A percentile compares a stretch with the other conserved stretches of the same genome.
Conservation (phyloP, 345 rosid genomes). For the Combretum micranthum region DNA sequence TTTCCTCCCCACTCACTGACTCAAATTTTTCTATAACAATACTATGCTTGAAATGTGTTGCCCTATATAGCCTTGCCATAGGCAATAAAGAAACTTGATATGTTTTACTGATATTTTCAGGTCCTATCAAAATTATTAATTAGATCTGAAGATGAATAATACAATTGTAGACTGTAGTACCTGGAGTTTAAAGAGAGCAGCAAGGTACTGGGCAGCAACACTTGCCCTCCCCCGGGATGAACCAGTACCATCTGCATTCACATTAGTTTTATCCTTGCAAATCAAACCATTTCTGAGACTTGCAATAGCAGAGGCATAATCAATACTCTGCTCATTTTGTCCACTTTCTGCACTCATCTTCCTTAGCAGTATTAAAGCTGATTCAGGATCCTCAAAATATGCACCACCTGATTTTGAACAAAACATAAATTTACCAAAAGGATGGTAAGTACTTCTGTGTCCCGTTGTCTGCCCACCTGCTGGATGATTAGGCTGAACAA, state of each 20-base stretch:
- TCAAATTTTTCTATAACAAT: too few species aligned
- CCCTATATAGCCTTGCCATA: too few species aligned
- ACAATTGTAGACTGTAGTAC: slow-evolving; percentile 3
- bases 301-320: slow-evolving; percentile 13
- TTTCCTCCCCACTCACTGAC: too few species aligned
- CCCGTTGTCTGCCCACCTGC: background rate
- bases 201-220: background rate
- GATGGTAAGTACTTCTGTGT: slow-evolving; percentile 20
- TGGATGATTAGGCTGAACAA: background rate
- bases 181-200: slow-evolving; percentile 3
- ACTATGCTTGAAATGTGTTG: too few species aligned
- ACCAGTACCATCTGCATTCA: background rate
- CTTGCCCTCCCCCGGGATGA: slow-evolving; percentile 16
- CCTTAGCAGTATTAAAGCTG: slow-evolving; percentile 20
- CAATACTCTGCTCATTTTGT: slow-evolving; percentile 1
- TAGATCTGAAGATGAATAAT: too few species aligned
- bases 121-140: too few species aligned
- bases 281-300: slow-evolving; percentile 7
- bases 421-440: slow-evolving; percentile 52
- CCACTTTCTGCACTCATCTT: slow-evolving; percentile 6
- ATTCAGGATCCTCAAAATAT: slow-evolving; percentile 43
- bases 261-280: slow-evolving; percentile 12
- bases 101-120: too few species aligned
- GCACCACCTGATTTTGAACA: slow-evolving; percentile 27
- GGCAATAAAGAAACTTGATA: too few species aligned